phyloP scores from a whole-genome alignment of 164 flowering plant species.

The Vitis riparia region DNA sequence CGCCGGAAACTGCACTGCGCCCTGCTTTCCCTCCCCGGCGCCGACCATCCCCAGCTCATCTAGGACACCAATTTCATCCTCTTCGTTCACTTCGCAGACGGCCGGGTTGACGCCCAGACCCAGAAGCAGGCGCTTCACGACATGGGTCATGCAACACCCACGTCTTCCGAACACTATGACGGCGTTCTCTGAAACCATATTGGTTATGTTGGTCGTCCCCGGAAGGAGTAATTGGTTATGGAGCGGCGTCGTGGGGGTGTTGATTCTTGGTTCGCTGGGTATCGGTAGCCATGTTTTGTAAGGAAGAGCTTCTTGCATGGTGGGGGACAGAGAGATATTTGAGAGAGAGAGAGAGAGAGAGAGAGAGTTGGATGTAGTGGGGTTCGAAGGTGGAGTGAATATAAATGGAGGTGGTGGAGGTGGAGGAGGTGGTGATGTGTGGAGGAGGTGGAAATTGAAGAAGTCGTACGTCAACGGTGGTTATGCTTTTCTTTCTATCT shows the following conservation, averaged over 20 bases:
- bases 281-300: conserved; percentile 43
- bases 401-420: conserved; percentile 3
- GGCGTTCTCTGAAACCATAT: conserved; percentile 57
- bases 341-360: neutral
- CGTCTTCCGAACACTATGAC: conserved; percentile 58
- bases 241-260: neutral
- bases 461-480: conserved; percentile 23
- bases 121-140: conserved; percentile 57
- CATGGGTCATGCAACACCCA: conserved; percentile 89
- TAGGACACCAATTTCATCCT: conserved; percentile 34
- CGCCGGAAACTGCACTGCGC: conserved; percentile 42
- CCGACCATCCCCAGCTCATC: conserved; percentile 21
- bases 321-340: neutral
- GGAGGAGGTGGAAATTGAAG: neutral
- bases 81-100: conserved; percentile 65
- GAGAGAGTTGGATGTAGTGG: neutral
- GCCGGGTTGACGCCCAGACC: conserved; percentile 74
- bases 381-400: neutral
- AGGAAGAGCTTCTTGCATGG: conserved; percentile 62
- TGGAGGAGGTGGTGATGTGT: neutral
- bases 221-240: neutral
- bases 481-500: conserved; percentile 1
- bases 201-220: conserved; percentile 9
- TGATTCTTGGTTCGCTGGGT: neutral
- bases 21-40: conserved; percentile 1